A percentile compares a stretch with the other conserved stretches of the same genome.
These are phyloP conservation scores for Coniochaeta sp. DNA, from an alignment of 2,329 filamentous ascomycete genomes.

Conservation along the genomic window DNA sequence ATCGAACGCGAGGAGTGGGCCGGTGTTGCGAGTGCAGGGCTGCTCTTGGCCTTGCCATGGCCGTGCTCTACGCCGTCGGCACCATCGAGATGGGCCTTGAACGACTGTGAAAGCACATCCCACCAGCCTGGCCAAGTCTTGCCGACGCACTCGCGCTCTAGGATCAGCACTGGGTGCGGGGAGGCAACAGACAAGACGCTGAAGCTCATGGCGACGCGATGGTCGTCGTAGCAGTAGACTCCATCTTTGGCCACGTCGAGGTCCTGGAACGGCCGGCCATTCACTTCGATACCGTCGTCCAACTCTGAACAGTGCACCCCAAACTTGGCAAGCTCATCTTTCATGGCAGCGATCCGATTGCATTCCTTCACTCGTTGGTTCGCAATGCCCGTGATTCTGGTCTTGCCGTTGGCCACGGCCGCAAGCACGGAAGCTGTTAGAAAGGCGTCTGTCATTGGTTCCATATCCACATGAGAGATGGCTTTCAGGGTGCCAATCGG, in stretches of 20 bases:
- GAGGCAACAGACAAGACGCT: slow-evolving; percentile 75
- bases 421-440: slow-evolving; percentile 89
- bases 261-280: slow-evolving; percentile 40
- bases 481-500: slow-evolving; percentile 64
- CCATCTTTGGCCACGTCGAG: slow-evolving; percentile 53
- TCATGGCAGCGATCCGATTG: slow-evolving; percentile 94
- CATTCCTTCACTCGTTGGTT: slow-evolving; percentile 98
- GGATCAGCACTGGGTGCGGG: slow-evolving; percentile 65
- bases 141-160: slow-evolving; percentile 86
- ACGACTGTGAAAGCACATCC: slow-evolving; percentile 77
- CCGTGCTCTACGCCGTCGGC: slow-evolving; percentile 41
- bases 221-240: slow-evolving; percentile 93
- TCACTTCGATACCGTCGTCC: slow-evolving; percentile 84
- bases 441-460: slow-evolving; percentile 98
- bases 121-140: slow-evolving; percentile 99
- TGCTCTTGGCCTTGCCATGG: slow-evolving; percentile 20
- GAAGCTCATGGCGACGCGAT: slow-evolving; percentile 97
- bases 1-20: slow-evolving; percentile 56
- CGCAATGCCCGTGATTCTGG: slow-evolving; percentile 86
- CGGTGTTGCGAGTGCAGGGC: slow-evolving; percentile 22
- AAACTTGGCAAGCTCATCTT: slow-evolving; percentile 88
- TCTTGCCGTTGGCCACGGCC: slow-evolving; percentile 77
- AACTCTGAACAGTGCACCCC: slow-evolving; percentile 80
- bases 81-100: slow-evolving; percentile 70
- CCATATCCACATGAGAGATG: slow-evolving; percentile 86